A percentile compares a stretch with the other conserved stretches of the same genome.
Conservation (phyloP, 306 rosid genomes). For the Inga leiocalycina region DNA sequence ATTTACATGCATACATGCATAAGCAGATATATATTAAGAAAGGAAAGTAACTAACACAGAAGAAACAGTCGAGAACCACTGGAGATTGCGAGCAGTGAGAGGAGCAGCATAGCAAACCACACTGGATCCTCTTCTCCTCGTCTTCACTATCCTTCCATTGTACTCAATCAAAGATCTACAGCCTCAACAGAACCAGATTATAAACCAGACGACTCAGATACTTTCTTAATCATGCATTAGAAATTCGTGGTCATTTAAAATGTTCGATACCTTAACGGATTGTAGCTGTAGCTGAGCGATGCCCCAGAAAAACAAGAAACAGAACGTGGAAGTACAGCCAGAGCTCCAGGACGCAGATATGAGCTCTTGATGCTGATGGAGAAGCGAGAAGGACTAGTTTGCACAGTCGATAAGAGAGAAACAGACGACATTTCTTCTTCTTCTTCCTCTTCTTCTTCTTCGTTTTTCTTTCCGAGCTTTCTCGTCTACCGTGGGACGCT, state of each 20-base stretch:
- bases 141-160: conserved; percentile 33
- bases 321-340: conserved; percentile 6
- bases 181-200: not conserved
- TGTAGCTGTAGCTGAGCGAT: conserved; percentile 34
- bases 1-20: not conserved
- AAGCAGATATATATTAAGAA: not conserved
- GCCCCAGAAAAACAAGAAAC: conserved; percentile 8
- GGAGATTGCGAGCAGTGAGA: conserved; percentile 55
- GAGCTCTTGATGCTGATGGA: not conserved
- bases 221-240: not conserved
- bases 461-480: not conserved
- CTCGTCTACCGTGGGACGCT: not conserved
- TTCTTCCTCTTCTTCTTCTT: not conserved
- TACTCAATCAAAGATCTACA: conserved; percentile 43
- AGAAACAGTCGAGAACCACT: conserved; percentile 65
- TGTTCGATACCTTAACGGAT: conserved; percentile 19
- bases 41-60: conserved; percentile 50
- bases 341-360: not conserved
- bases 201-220: not conserved
- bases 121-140: conserved; percentile 39
- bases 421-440: conserved; percentile 25
- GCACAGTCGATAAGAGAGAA: conserved; percentile 12
- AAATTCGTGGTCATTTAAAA: not conserved
- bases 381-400: conserved; percentile 19
- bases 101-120: conserved; percentile 60